phyloP scores from a whole-genome alignment of 495 filamentous ascomycete species.

The Xanthoparmelia taractica region DNA sequence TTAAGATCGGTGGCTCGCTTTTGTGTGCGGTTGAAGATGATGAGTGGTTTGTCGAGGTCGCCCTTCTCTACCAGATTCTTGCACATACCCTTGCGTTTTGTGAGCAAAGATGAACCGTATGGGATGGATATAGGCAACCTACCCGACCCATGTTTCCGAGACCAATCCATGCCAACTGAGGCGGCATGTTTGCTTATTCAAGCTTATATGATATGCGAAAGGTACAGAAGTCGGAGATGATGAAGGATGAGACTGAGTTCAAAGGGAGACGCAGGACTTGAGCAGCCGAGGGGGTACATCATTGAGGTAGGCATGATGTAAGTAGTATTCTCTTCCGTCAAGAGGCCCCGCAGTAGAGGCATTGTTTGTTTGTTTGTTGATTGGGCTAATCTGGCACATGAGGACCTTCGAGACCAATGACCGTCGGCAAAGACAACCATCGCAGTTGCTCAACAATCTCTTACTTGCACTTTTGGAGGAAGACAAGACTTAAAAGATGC shows the following conservation, averaged over 20 bases:
- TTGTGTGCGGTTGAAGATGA: constrained; percentile 72
- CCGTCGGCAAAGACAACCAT: too few species aligned
- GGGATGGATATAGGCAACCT: constrained; percentile 30
- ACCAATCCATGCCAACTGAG: constrained; percentile 72
- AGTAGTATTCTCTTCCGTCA: background rate
- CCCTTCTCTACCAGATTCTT: constrained; percentile 76
- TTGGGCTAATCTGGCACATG: too few species aligned
- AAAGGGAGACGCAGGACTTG: background rate
- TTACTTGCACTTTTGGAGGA: too few species aligned
- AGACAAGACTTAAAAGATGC: too few species aligned
- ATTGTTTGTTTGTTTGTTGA: too few species aligned
- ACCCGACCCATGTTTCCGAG: constrained; percentile 89
- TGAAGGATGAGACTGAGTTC: background rate
- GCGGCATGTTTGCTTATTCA: constrained; percentile 42
- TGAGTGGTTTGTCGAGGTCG: constrained; percentile 56
- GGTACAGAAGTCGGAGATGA: background rate
- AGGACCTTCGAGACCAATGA: too few species aligned
- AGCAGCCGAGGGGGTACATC: background rate
- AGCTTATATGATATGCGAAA: background rate
- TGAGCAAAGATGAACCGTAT: constrained; percentile 1
- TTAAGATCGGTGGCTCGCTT: constrained; percentile 51
- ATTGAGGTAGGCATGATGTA: background rate
- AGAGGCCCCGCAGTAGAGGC: too few species aligned
- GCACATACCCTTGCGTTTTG: constrained; percentile 61
- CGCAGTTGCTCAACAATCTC: too few species aligned